Base-by-base conservation (phyloP, 305 asterid genomes). In the Striga hermonthica region DNA sequence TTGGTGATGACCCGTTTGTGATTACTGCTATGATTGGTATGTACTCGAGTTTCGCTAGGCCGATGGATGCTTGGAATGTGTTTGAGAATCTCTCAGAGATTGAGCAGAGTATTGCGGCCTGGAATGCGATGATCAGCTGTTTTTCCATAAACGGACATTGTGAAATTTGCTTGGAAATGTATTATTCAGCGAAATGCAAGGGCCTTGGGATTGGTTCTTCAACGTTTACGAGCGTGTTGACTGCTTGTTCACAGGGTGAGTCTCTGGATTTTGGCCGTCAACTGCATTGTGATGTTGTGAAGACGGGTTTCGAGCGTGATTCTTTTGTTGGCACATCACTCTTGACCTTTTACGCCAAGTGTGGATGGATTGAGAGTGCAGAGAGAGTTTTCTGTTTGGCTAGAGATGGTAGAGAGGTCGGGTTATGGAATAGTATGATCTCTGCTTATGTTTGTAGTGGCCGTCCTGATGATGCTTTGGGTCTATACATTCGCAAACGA, bases 361-460 rank as follows among this genome's bases (percentile, higher is more conserved):
- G 82, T 73, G 86, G 85, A 67, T 56, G 69, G 9, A 59, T 87
- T 55, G 75, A 76, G 72, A 80, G 82, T 38, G 89, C 91, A 4
- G 79, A 78, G 70, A 67, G 68, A 55, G 78, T 86, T 62, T 87
- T 85, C 57, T 47, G 39, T 67, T 66, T 73, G 28, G 73, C 67
- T 14, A 16, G 41, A 59, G 66, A 76, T 7, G 12, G 1, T n/a
- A 82, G 73, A 75, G 81, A 76, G 57, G 87, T 86, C 47, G 96
- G 80, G 72, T 34, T 80, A 64, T 89, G 97, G 96, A 89, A 92
- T 68, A 78, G 96, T 65, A 83, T 89, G 89, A 83, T 89, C 49
- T 84, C 97, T 6, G 97, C 91, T 56, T 89, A 89, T 80, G 80
- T 80, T 62, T 78, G 78, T 28, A 82, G 77, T 43, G 76, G 78